These are phyloP conservation scores for Skeletonema grethae DNA, from an alignment of 108 stramenopile species.

Conservation along the genomic window DNA sequence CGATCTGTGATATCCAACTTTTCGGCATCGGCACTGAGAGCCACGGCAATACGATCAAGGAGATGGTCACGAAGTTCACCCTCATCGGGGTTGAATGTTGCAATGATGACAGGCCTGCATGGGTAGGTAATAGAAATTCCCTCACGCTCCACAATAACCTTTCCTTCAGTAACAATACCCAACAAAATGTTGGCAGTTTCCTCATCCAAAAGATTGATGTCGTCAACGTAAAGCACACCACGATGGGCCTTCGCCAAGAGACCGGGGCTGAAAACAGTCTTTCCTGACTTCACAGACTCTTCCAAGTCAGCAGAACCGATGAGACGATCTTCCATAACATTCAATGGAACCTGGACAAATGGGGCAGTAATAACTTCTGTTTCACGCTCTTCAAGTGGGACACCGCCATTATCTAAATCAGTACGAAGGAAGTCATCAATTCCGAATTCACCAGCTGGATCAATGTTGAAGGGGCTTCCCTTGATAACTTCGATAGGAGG, in stretches of 20 bases:
- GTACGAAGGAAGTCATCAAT: conserved; percentile 83
- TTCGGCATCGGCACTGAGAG: conserved; percentile 88
- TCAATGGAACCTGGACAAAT: conserved; percentile 95
- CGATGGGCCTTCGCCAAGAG: conserved; percentile 94
- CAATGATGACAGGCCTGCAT: conserved; percentile 90
- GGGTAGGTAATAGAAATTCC: conserved; percentile 91
- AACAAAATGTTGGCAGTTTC: conserved; percentile 94
- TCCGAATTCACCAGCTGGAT: conserved; percentile 82
- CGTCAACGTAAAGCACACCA: conserved; percentile 94
- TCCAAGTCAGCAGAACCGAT: conserved; percentile 94
- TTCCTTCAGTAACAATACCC: conserved; percentile 88
- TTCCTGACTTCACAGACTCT: conserved; percentile 89
- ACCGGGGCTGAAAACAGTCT: conserved; percentile 93
- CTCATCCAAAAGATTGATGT: conserved; percentile 95
- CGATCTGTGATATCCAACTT: conserved; percentile 74
- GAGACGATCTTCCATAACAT: conserved; percentile 97
- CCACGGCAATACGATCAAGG: conserved; percentile 92
- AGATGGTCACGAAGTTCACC: conserved; percentile 95
- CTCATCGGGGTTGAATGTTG: conserved; percentile 97
- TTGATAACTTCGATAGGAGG: conserved; percentile 94
- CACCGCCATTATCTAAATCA: conserved; percentile 79
- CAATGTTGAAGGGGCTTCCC: conserved; percentile 92
- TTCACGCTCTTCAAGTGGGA: conserved; percentile 82
- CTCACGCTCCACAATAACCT: conserved; percentile 94
- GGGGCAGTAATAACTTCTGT: conserved; percentile 90